phyloP scores from a whole-genome alignment of 257 asterid species.

The Ballota nigra region DNA sequence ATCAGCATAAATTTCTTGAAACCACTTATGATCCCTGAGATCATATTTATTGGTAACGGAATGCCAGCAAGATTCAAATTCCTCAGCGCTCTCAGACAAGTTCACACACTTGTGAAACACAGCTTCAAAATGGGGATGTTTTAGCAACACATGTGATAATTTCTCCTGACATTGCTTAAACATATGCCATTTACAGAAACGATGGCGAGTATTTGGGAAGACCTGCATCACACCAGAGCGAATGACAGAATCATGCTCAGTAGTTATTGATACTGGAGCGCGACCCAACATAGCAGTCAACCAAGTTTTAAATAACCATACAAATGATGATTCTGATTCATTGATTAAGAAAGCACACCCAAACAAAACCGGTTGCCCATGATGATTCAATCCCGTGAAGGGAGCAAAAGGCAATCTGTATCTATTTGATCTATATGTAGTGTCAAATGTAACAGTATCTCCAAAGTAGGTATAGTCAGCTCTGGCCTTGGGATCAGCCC shows the following conservation, averaged over 20 bases:
- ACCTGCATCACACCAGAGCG: conserved; percentile 76
- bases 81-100: conserved; percentile 69
- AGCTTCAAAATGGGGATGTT: conserved; percentile 76
- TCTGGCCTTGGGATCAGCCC: conserved; percentile 89
- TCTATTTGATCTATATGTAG: conserved; percentile 94
- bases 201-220: conserved; percentile 76
- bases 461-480: conserved; percentile 75
- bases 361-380: conserved; percentile 89
- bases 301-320: conserved; percentile 92
- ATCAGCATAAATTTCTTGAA: conserved; percentile 57
- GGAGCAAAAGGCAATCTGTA: conserved; percentile 93
- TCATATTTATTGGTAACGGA: conserved; percentile 69
- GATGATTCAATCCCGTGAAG: conserved; percentile 94
- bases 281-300: conserved; percentile 78
- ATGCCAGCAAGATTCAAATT: conserved; percentile 88
- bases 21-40: conserved; percentile 79
- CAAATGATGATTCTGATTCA: conserved; percentile 87
- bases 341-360: conserved; percentile 91
- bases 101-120: conserved; percentile 88
- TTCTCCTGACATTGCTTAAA: conserved; percentile 95
- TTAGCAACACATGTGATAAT: conserved; percentile 66
- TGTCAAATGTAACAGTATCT: conserved; percentile 91
- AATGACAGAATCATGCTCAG: conserved; percentile 79
- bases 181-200: conserved; percentile 98
- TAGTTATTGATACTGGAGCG: conserved; percentile 80